Conservation (phyloP, 192 early-diverging fungal genomes). For the Backusella westeae region DNA sequence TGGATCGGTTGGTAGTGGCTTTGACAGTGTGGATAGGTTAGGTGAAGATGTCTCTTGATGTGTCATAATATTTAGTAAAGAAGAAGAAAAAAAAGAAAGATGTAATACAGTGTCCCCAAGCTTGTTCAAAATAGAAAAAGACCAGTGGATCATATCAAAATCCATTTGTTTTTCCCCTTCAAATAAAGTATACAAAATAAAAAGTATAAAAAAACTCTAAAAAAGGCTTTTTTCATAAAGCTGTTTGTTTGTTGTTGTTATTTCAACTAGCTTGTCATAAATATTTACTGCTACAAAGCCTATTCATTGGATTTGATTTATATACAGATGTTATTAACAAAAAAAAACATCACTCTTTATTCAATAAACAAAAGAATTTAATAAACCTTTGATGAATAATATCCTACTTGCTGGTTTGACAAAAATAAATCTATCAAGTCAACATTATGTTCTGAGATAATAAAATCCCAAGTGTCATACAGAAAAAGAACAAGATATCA, state of each 20-base stretch:
- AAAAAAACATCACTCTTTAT: no score
- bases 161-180: neutral
- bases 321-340: neutral
- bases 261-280: neutral
- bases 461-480: no score
- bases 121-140: neutral
- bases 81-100: neutral
- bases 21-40: neutral
- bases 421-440: no score
- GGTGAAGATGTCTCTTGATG: neutral
- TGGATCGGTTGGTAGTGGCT: neutral
- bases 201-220: neutral
- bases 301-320: neutral
- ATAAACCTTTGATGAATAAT: no score
- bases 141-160: neutral
- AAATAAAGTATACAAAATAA: neutral
- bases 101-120: neutral
- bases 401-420: no score
- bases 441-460: no score
- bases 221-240: neutral
- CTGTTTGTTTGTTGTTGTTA: neutral
- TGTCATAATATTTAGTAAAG: neutral
- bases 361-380: no score
- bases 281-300: neutral
- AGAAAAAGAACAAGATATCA: no score